Base-by-base conservation (phyloP, 2,329 filamentous ascomycete genomes). In the Dothistroma pini region DNA sequence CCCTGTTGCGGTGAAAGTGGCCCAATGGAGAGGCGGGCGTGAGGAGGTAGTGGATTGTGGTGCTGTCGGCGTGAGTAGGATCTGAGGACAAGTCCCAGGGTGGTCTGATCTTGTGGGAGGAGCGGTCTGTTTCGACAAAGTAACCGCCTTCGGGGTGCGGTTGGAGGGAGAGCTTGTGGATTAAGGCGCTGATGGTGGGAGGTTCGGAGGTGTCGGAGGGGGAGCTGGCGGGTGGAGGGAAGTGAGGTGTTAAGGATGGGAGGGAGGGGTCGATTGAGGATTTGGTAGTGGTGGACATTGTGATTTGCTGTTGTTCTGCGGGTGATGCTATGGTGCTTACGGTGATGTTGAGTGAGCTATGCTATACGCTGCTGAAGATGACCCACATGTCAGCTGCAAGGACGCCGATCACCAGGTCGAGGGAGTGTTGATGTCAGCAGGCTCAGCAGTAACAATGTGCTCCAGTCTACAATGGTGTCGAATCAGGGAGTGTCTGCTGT, bases 131-230 rank as follows among this genome's bases (percentile, higher is more conserved):
- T 71, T 87, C 84, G 64, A 74, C 75, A 68, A 83, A 89, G 75
- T 86, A 89, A 51, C 86, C 86, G 56, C 86, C 86, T 75, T 89
- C 86, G 49, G 84, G 79, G 72, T 89, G 85, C 9, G 79, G 75
- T 53, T 76, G 70, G 29, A 88, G 78, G 22, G 75, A 67, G 54
- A 88, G 79, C 21, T 75, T 65, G 38, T 67, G 60, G 69, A 84
- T 79, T 34, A 80, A 71, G 57, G 73, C 69, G 54, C 79, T 54
- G n/a, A 64, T 11, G 19, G 59, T 25, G n/a, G 56, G 14, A 12
- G 60, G 61, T 50, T 63, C 64, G 19, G 53, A 38, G 35, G 47
- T 58, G 29, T 60, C 54, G 44, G 56, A 19, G 32, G 59, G 57
- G 16, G 16, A n/a, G 41, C 8, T 9, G 14, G 14, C 9, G 41